Evolutionary conservation across 805 yeast genomes (phyloP).

Genomic region (Starmerella bombicola): DNA sequence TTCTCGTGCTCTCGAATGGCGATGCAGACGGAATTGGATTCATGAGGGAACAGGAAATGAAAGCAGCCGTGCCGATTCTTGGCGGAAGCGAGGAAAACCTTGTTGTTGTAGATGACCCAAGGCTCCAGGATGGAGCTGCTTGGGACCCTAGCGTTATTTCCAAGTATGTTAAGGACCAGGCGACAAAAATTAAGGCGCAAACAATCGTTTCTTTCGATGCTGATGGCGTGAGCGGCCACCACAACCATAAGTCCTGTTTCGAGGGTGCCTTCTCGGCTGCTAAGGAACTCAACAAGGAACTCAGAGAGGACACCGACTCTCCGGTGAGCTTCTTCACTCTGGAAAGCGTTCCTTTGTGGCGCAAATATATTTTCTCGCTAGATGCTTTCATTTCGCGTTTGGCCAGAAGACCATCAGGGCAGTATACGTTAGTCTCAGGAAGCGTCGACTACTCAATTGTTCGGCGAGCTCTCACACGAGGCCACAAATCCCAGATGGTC

Average conservation of each 20-base stretch:
- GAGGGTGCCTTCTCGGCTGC: constrained; percentile 20
- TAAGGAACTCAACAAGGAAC: constrained; percentile 4
- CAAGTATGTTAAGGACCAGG: constrained; percentile 29
- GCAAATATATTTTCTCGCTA: constrained; percentile 30
- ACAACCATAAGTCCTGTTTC: constrained; percentile 50
- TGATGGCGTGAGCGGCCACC: constrained; percentile 70
- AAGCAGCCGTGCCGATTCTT: constrained; percentile 40
- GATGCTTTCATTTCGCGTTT: constrained; percentile 27
- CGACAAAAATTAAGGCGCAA: constrained; percentile 23
- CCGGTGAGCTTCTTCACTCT: constrained; percentile 25
- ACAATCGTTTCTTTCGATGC: constrained; percentile 68
- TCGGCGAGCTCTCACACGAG: constrained; percentile 64
- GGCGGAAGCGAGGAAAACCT: constrained; percentile 37
- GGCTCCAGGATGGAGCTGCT: constrained; percentile 42
- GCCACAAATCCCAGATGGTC: constrained; percentile 81
- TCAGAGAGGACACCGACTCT: no score
- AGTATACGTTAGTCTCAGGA: constrained; percentile 16
- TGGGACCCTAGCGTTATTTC: constrained; percentile 49
- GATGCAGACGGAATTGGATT: constrained; percentile 62
- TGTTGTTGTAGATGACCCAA: constrained; percentile 36
- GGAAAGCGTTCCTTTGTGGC: constrained; percentile 27
- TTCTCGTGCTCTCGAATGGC: constrained; percentile 69
- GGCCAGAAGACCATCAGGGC: constrained; percentile 9
- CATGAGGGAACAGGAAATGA: constrained; percentile 48
- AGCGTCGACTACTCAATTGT: constrained; percentile 26